Conservation (phyloP, 805 yeast genomes). For the Saturnispora mendoncae region DNA sequence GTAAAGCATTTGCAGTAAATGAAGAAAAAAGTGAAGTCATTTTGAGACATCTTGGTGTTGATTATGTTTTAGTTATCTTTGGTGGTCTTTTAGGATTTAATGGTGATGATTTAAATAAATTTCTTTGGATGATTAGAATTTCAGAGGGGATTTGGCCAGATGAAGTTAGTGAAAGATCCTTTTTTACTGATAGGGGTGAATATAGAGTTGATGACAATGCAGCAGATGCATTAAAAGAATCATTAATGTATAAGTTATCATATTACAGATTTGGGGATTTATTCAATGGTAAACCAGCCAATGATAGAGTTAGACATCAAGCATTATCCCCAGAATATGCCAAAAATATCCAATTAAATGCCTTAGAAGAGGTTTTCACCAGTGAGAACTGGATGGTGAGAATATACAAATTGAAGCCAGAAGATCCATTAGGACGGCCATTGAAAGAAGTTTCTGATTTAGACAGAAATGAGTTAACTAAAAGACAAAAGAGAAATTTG, state of each 20-base stretch:
- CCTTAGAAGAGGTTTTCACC: constrained; percentile 89
- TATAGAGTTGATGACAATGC: constrained; percentile 81
- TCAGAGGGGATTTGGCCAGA: constrained; percentile 99
- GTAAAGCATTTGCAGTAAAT: constrained; percentile 89
- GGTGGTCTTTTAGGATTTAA: constrained; percentile 92
- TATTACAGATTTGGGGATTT: constrained; percentile 78
- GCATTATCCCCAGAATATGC: constrained; percentile 27
- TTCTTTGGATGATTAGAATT: constrained; percentile 97
- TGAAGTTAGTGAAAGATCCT: constrained; percentile 81
- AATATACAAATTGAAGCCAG: constrained; percentile 82
- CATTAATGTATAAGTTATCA: constrained; percentile 91
- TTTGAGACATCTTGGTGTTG: constrained; percentile 86
- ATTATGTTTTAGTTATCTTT: constrained; percentile 84
- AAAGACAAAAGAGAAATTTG: constrained; percentile 22
- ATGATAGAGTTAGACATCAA: constrained; percentile 87
- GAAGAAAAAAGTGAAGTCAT: constrained; percentile 87
- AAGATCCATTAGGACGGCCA: constrained; percentile 80
- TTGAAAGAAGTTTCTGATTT: constrained; percentile 48
- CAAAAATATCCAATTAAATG: constrained; percentile 49
- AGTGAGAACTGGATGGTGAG: constrained; percentile 96
- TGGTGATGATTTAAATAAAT: constrained; percentile 95
- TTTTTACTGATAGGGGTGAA: constrained; percentile 78
- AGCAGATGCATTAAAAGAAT: constrained; percentile 75
- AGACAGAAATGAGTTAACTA: constrained; percentile 29
- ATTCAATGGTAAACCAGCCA: constrained; percentile 50